phyloP scores from a whole-genome alignment of 495 filamentous ascomycete species.

The Aspergillus biplanus region DNA sequence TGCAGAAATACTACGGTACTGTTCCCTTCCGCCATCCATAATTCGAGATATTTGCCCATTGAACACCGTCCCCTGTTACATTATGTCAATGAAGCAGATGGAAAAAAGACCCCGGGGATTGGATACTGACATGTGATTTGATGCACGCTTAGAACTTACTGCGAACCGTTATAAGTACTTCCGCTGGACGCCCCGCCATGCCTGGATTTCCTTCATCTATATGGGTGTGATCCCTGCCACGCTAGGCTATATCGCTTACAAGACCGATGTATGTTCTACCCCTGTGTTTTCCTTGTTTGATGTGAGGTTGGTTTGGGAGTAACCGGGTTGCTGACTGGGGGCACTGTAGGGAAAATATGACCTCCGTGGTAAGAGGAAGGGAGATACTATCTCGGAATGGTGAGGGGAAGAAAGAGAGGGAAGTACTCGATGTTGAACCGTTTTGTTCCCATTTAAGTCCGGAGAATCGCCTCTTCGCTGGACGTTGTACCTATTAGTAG shows the following conservation, averaged over 20 bases:
- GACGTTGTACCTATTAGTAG: slow-evolving; percentile 43
- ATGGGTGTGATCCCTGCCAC: slow-evolving; percentile 68
- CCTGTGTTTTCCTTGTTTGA: slow-evolving; percentile 18
- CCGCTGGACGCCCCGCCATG: slow-evolving; percentile 84
- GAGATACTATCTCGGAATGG: slow-evolving; percentile 77
- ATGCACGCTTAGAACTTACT: slow-evolving; percentile 67
- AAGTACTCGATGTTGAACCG: slow-evolving; percentile 7
- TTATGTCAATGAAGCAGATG: too few species aligned
- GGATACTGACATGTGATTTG: not conserved
- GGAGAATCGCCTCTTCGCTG: slow-evolving; percentile 21
- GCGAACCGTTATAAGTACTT: slow-evolving; percentile 92
- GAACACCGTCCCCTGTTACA: too few species aligned
- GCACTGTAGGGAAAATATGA: slow-evolving; percentile 77
- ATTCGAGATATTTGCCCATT: not conserved
- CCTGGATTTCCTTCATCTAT: slow-evolving; percentile 75
- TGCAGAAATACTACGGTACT: slow-evolving; percentile 75
- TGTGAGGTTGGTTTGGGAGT: not conserved
- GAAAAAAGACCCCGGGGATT: not conserved
- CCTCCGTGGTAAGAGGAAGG: slow-evolving; percentile 82
- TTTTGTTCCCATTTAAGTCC: slow-evolving; percentile 7
- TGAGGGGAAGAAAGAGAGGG: slow-evolving; percentile 38
- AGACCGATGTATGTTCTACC: slow-evolving; percentile 72
- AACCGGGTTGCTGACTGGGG: not conserved
- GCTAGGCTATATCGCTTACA: slow-evolving; percentile 70
- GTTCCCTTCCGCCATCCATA: slow-evolving; percentile 22